phyloP scores from a whole-genome alignment of 2,329 filamentous ascomycete genomes.

The Massarina eburnea region DNA sequence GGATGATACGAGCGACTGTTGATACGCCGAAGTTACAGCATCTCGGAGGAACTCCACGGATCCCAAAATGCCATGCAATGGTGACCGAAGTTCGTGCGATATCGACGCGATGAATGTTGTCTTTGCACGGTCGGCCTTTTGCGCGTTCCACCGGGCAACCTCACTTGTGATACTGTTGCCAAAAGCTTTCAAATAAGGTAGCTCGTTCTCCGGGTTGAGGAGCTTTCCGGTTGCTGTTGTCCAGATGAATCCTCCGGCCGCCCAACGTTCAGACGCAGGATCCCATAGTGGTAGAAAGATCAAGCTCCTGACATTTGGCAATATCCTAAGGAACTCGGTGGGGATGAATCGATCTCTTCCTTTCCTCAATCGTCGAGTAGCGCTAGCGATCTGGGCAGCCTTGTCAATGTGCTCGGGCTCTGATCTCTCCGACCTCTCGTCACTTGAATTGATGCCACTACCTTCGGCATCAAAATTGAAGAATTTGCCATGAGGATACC shows the following conservation, averaged over 20 bases:
- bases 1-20: slow-evolving; percentile 45
- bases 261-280: slow-evolving; percentile 34
- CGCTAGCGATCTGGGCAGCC: slow-evolving; percentile 25
- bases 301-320: slow-evolving; percentile 38
- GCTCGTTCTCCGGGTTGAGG: slow-evolving; percentile 35
- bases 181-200: slow-evolving; percentile 39
- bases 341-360: slow-evolving; percentile 35
- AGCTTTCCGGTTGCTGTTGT: slow-evolving; percentile 30
- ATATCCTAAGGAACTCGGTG: slow-evolving; percentile 32
- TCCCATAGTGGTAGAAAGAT: slow-evolving; percentile 43
- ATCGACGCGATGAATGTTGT: slow-evolving; percentile 47
- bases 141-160: slow-evolving; percentile 32
- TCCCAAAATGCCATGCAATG: slow-evolving; percentile 62
- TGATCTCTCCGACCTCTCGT: slow-evolving; percentile 32
- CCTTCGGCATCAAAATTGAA: slow-evolving; percentile 40
- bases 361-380: slow-evolving; percentile 14
- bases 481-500: slow-evolving; percentile 38
- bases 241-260: slow-evolving; percentile 38
- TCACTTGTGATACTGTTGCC: slow-evolving; percentile 38
- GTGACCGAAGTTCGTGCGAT: slow-evolving; percentile 55
- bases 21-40: slow-evolving; percentile 30
- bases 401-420: slow-evolving; percentile 10
- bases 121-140: slow-evolving; percentile 39
- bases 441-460: slow-evolving; percentile 32
- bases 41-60: slow-evolving; percentile 37